Evolutionary conservation across 2,329 filamentous ascomycete genomes (phyloP).

Genomic region (Neonectria neomacrospora): DNA sequence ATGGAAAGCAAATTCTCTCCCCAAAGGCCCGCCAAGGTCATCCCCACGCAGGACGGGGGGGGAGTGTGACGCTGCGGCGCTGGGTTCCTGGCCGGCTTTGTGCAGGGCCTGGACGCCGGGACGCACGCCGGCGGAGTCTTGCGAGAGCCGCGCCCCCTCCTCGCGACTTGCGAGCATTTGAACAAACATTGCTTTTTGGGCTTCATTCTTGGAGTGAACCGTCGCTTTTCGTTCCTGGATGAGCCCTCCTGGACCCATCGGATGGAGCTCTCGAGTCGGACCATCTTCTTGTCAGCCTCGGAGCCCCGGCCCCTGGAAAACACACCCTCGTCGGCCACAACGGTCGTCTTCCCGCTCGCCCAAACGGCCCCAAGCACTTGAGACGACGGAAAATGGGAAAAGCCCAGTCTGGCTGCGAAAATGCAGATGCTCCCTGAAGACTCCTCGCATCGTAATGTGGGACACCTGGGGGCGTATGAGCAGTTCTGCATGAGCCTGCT

Average conservation of each 20-base stretch:
- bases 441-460: slow-evolving; percentile 23
- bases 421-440: slow-evolving; percentile 15
- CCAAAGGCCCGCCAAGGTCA: slow-evolving; percentile 2
- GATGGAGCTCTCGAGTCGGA: slow-evolving; percentile 30
- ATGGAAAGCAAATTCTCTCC: slow-evolving; percentile 23
- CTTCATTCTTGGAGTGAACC: slow-evolving; percentile 26
- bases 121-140: slow-evolving; percentile 29
- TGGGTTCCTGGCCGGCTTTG: slow-evolving; percentile 32
- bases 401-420: neutral
- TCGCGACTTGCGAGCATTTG: slow-evolving; percentile 10
- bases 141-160: neutral
- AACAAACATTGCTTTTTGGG: slow-evolving; percentile 26
- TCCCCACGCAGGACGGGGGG: slow-evolving; percentile 30
- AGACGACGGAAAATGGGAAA: slow-evolving; percentile 9
- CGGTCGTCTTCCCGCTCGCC: slow-evolving; percentile 18
- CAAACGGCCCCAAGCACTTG: slow-evolving; percentile 1
- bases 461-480: slow-evolving; percentile 19
- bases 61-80: slow-evolving; percentile 5
- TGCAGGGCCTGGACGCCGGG: slow-evolving; percentile 25
- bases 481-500: slow-evolving; percentile 14
- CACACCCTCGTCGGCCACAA: slow-evolving; percentile 16
- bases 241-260: slow-evolving; percentile 12
- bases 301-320: slow-evolving; percentile 21
- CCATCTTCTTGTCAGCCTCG: slow-evolving; percentile 32
- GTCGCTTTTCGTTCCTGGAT: slow-evolving; percentile 35